Conservation (phyloP, 225 moss, liverwort and hornwort species). For the Anthoceros angustus region DNA sequence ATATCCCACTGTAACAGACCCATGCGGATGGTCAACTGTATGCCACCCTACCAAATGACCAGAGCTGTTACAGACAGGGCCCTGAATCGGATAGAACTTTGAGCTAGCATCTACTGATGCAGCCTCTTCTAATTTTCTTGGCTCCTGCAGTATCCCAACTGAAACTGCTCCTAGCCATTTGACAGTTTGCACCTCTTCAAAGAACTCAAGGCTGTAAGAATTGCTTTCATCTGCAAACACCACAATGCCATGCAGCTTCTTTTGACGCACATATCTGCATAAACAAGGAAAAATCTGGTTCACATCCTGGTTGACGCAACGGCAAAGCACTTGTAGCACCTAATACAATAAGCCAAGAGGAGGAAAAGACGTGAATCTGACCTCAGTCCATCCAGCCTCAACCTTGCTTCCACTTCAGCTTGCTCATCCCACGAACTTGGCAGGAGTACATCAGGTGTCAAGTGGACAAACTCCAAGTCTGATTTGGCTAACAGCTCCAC, state of each 20-base stretch:
- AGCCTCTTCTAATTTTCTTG: conserved; percentile 18
- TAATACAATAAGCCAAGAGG: not conserved
- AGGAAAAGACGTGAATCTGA: conserved; percentile 10
- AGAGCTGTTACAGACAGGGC: conserved; percentile 35
- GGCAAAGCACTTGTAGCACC: not conserved
- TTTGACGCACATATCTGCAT: conserved; percentile 53
- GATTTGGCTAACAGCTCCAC: conserved; percentile 40
- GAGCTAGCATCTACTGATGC: conserved; percentile 13
- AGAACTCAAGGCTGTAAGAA: conserved; percentile 50
- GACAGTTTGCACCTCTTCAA: conserved; percentile 52
- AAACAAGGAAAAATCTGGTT: conserved; percentile 10
- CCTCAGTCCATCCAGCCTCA: conserved; percentile 71
- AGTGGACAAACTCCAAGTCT: conserved; percentile 38
- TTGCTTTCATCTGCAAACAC: conserved; percentile 93
- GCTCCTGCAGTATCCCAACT: conserved; percentile 55
- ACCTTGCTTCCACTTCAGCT: conserved; percentile 40
- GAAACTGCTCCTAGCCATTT: conserved; percentile 70
- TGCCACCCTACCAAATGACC: conserved; percentile 61
- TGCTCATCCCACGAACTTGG: conserved; percentile 42
- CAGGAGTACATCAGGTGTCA: conserved; percentile 38
- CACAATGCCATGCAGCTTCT: conserved; percentile 52
- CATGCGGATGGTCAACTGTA: conserved; percentile 27
- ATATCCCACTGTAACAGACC: conserved; percentile 20
- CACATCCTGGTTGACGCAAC: not conserved
- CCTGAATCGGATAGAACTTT: conserved; percentile 27